Evolutionary conservation across 148 eudicot species (phyloP), one percentile per base, ranked within the genome.

Genomic region (Suaeda aralocaspica): DNA sequence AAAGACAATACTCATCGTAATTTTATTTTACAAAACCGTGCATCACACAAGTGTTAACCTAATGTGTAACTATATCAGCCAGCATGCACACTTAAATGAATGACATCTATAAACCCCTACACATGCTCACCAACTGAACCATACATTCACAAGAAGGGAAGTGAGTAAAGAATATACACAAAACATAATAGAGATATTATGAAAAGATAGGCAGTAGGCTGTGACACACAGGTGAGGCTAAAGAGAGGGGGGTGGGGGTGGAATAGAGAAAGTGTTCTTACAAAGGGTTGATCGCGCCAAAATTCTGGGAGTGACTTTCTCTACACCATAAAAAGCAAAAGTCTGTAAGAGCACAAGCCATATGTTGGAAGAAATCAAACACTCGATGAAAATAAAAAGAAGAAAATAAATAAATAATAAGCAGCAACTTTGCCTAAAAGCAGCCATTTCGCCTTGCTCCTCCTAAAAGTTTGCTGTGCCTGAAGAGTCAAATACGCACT

Each of bases 231-330:
- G n/a, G n/a, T n/a, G n/a, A n/a, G n/a, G n/a, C n/a, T n/a, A n/a
- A n/a, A n/a, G n/a, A n/a, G n/a, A n/a, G n/a, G n/a, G 13, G 9
- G 4, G 60, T 22, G 31, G 24, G 4, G 34, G 33, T 42, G 30
- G 56, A 56, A 50, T 66, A 72, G n/a, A 56, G 18, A 68, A 63
- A 69, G 66, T 60, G 62, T 41, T 76, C 90, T 72, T 78, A 88
- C 96, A 69, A 88, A 66, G 72, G 84, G 84, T 75, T 82, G 89
- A 52, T 88, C 86, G 59, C 98, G 88, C 96, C 96, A 92, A 86
- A 89, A 92, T 82, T 92, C 98, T 28, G 98, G 98, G 25, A 89
- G 80, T 39, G 98, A 79, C 72, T 78, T 92, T 81, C 84, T 89
- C 98, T 89, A 92, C 72, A 81, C 42, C 68, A 70, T 29, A 39